Base-by-base conservation (phyloP, 306 rosid species). In the Dryas alaskensis region DNA sequence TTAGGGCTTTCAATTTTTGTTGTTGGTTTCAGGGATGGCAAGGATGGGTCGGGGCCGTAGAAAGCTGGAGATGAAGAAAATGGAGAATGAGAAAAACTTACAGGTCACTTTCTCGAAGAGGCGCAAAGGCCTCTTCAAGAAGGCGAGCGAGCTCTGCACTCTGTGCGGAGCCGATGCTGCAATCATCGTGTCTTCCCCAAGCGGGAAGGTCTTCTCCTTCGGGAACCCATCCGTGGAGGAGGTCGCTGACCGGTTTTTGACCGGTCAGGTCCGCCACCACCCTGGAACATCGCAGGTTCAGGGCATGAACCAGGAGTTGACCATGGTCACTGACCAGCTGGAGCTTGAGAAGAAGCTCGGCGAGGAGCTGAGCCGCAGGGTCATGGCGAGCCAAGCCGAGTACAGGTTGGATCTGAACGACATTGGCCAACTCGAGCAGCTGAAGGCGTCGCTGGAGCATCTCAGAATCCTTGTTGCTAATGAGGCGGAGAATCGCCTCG, bases 21-120 rank as follows among this genome's bases (percentile, higher is more conserved):
- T 31, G 37, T 31, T 31, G 37, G 37, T 31, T 31, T 31, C 37
- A 31, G 37, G 37, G 2, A 78, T 48, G 75, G 53, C 46, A 62
- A 82, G 74, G 80, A 65, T 27, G 31, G 75, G 39, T 13, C 75
- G 68, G 82, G 88, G 92, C 3, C 82, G 90, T 3, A 70, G 81
- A 12, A 88, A 76, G 73, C 78, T 88, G 14, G 79, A 80, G 70
- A 84, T 88, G 75, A 60, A 22, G 55, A 72, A 73, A 69, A 75
- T 81, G 73, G 70, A 58, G 49, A 76, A 80, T 46, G 88, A 86
- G 47, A 55, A 80, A 31, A 80, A 74, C 44, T 80, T 79, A 2
- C 87, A 86, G 19, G 88, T 88, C 8, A 80, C 90, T 0, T 88
- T 88, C 80, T 88, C 92, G 0, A 88, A 88, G 70, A 86, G 92